A percentile compares a stretch with the other conserved stretches of the same genome.
Conservation (phyloP, 352 stramenopile genomes). For the Pythium phragmitis region DNA sequence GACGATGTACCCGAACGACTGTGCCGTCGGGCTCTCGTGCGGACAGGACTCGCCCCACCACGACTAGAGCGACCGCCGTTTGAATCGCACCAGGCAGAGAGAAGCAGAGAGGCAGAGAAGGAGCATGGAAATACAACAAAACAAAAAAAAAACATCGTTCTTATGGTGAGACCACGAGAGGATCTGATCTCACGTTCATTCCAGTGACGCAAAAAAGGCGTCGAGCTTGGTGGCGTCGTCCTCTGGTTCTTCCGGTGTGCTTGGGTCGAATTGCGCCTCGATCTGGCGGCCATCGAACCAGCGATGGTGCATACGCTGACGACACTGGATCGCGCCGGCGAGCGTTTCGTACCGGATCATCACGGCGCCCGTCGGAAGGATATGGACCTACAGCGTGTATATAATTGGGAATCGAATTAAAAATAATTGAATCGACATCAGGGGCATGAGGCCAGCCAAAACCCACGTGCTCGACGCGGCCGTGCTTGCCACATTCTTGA, state of each 20-base stretch:
- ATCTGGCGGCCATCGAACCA: slow-evolving; percentile 81
- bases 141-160: not conserved
- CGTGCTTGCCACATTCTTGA: slow-evolving; percentile 67
- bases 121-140: not conserved
- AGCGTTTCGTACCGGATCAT: slow-evolving; percentile 58
- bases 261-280: slow-evolving; percentile 56
- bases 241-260: slow-evolving; percentile 48
- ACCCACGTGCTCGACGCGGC: slow-evolving; percentile 50
- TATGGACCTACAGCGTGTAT: slow-evolving; percentile 42
- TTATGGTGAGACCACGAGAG: no score
- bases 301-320: slow-evolving; percentile 72
- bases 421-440: not conserved
- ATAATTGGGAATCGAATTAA: slow-evolving; percentile 1
- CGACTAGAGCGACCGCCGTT: slow-evolving; percentile 10
- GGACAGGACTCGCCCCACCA: slow-evolving; percentile 73
- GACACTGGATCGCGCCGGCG: slow-evolving; percentile 59
- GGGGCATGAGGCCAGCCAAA: not conserved
- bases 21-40: slow-evolving; percentile 61
- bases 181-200: not conserved
- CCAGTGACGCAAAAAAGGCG: slow-evolving; percentile 72
- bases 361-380: slow-evolving; percentile 59
- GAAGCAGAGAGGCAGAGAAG: not conserved
- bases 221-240: slow-evolving; percentile 74
- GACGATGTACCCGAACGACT: slow-evolving; percentile 74
- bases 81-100: not conserved